These are phyloP conservation scores for Discostella stelligeroides DNA, from an alignment of 108 stramenopile species.

Conservation along the genomic window DNA sequence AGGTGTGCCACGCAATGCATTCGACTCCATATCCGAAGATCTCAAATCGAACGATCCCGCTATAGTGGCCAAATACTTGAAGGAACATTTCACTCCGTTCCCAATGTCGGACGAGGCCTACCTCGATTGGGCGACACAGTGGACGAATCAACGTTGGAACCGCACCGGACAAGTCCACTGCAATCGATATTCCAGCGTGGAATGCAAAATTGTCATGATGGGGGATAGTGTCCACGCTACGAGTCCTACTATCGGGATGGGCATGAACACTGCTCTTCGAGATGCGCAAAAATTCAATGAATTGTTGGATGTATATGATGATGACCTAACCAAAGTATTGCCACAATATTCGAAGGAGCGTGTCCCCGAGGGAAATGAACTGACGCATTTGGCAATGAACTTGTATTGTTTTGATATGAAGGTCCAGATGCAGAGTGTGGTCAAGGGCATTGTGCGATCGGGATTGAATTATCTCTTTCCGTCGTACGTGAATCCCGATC, in stretches of 20 bases:
- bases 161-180: constrained; percentile 60
- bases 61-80: constrained; percentile 51
- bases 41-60: constrained; percentile 50
- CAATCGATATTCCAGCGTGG: constrained; percentile 48
- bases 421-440: constrained; percentile 27
- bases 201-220: constrained; percentile 42
- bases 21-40: constrained; percentile 25
- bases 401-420: constrained; percentile 52
- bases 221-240: constrained; percentile 69
- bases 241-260: constrained; percentile 60
- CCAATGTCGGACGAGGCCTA: constrained; percentile 40
- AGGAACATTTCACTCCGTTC: constrained; percentile 57
- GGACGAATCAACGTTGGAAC: constrained; percentile 62
- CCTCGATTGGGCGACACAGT: constrained; percentile 53
- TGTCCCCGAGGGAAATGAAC: constrained; percentile 61
- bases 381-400: constrained; percentile 50
- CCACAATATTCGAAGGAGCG: constrained; percentile 53
- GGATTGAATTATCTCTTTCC: constrained; percentile 49
- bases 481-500: constrained; percentile 27
- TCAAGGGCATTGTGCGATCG: constrained; percentile 25
- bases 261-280: constrained; percentile 70
- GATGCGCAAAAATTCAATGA: constrained; percentile 58
- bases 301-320: constrained; percentile 47
- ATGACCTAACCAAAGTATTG: constrained; percentile 47
- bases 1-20: constrained; percentile 40